Percentiles rank a stretch among this genome's conserved stretches.
phyloP scores from a whole-genome alignment of 306 rosid species.

The Gillenia trifoliata region DNA sequence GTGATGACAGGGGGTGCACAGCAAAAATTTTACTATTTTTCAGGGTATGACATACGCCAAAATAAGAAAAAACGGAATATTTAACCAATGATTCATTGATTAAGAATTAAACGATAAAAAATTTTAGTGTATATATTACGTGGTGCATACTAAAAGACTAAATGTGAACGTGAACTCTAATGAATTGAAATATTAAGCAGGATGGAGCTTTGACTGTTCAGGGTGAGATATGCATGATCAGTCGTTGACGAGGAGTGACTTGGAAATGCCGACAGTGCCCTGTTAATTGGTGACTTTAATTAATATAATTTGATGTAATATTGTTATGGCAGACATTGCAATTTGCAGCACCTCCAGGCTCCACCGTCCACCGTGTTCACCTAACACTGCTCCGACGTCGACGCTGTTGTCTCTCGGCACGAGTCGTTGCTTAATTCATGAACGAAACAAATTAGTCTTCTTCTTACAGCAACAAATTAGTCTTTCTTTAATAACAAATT shows the following conservation, averaged over 20 bases:
- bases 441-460: background rate
- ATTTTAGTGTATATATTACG: too few species aligned
- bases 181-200: background rate
- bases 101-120: background rate
- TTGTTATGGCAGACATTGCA: background rate
- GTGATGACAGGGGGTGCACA: background rate
- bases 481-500: background rate
- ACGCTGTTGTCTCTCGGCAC: background rate
- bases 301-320: too few species aligned
- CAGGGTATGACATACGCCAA: background rate
- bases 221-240: background rate
- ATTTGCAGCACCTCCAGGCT: background rate
- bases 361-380: conserved; percentile 22
- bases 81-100: background rate
- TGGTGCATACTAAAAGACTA: background rate
- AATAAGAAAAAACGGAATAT: background rate
- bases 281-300: conserved; percentile 7
- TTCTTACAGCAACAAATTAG: background rate
- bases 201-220: background rate
- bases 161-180: background rate
- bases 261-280: conserved; percentile 36
- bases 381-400: conserved; percentile 3
- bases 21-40: background rate
- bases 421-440: background rate
- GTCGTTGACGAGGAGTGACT: conserved; percentile 20